phyloP scores from a whole-genome alignment of 2,329 filamentous ascomycete species.

The Cladosporium sp. region DNA sequence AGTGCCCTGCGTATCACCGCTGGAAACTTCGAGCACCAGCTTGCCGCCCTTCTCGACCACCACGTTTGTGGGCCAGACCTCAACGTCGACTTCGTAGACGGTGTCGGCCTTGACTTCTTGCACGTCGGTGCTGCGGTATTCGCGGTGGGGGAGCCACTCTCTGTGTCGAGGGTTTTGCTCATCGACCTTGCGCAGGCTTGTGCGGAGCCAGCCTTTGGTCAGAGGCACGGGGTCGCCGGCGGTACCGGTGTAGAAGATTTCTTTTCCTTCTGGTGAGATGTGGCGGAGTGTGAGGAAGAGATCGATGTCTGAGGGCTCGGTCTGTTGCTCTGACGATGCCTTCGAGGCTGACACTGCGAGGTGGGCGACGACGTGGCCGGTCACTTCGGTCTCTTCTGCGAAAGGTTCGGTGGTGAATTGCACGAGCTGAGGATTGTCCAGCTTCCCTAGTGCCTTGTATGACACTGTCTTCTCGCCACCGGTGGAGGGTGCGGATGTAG shows the following conservation, averaged over 20 bases:
- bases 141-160: slow-evolving; percentile 57
- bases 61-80: slow-evolving; percentile 66
- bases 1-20: slow-evolving; percentile 60
- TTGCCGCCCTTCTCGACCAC: slow-evolving; percentile 54
- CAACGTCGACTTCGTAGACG: slow-evolving; percentile 61
- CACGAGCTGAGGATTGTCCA: slow-evolving; percentile 53
- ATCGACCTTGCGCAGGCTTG: slow-evolving; percentile 57
- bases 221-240: slow-evolving; percentile 64
- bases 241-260: slow-evolving; percentile 66
- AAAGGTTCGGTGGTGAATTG: slow-evolving; percentile 62
- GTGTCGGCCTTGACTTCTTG: slow-evolving; percentile 55
- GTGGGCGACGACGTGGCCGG: slow-evolving; percentile 65
- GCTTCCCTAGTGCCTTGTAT: slow-evolving; percentile 61
- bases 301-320: slow-evolving; percentile 58
- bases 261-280: slow-evolving; percentile 54
- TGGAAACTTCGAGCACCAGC: slow-evolving; percentile 57
- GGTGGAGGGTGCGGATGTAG: slow-evolving; percentile 8
- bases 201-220: slow-evolving; percentile 64
- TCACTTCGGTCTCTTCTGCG: slow-evolving; percentile 66
- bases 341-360: slow-evolving; percentile 57
- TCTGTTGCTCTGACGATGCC: slow-evolving; percentile 12
- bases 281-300: slow-evolving; percentile 63
- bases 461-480: slow-evolving; percentile 35
- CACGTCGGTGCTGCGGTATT: slow-evolving; percentile 60
- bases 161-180: slow-evolving; percentile 53